Evolutionary conservation across 2,329 filamentous ascomycete genomes (phyloP).

Genomic region (Botrytis squamosa): DNA sequence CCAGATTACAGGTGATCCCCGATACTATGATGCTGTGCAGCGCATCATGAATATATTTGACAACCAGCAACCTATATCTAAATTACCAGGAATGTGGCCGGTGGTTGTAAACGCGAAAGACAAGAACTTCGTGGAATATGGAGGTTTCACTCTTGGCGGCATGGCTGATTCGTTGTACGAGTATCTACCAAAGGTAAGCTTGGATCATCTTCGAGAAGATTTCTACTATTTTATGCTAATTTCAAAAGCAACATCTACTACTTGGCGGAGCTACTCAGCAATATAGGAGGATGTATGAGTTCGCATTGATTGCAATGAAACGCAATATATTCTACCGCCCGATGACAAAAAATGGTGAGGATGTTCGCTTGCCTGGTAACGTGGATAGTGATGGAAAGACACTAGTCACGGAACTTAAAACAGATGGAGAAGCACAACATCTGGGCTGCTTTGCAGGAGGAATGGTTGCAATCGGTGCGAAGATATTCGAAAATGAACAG

Average conservation of each 20-base stretch:
- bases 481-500: constrained; percentile 53
- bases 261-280: constrained; percentile 25
- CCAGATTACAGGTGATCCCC: constrained; percentile 59
- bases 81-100: constrained; percentile 63
- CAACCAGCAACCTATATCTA: constrained; percentile 50
- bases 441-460: constrained; percentile 70
- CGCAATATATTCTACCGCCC: constrained; percentile 46
- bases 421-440: constrained; percentile 53
- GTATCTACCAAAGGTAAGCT: constrained; percentile 56
- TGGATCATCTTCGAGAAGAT: not conserved
- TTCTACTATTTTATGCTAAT: not conserved
- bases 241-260: constrained; percentile 25
- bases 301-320: constrained; percentile 46
- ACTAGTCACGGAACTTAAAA: constrained; percentile 29
- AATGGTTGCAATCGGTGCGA: constrained; percentile 66
- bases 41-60: constrained; percentile 57
- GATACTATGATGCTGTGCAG: constrained; percentile 60
- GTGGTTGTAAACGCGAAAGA: constrained; percentile 52
- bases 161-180: constrained; percentile 59
- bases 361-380: constrained; percentile 51
- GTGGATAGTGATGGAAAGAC: constrained; percentile 30
- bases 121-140: constrained; percentile 32
- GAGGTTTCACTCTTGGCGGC: constrained; percentile 50
- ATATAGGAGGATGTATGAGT: constrained; percentile 43
- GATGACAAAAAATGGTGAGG: constrained; percentile 39